Percentiles rank a stretch among this genome's conserved stretches.
Evolutionary conservation across 345 rosid genomes (phyloP).

Genomic region (Citrus sp.): DNA sequence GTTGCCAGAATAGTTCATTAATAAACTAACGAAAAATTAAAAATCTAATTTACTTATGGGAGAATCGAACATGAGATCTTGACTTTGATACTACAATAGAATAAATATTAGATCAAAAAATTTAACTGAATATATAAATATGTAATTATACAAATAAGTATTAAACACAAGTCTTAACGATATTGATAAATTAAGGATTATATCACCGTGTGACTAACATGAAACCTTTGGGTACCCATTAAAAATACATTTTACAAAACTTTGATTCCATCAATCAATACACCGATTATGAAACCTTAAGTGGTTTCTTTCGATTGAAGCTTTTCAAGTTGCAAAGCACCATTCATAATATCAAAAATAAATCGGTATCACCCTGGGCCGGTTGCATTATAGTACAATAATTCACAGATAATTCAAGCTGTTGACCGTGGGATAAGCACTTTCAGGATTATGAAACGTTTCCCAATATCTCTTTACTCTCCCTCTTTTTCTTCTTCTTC

Average conservation of each 20-base stretch:
- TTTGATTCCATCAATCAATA: neutral
- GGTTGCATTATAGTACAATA: neutral
- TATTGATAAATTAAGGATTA: no score
- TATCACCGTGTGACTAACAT: neutral
- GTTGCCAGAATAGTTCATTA: accelerated
- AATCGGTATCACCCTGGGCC: neutral
- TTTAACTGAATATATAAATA: no score
- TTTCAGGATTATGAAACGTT: constrained; percentile 2
- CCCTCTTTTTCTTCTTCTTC: neutral
- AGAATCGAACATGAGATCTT: no score
- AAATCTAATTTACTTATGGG: no score
- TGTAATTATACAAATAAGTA: no score
- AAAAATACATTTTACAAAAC: neutral
- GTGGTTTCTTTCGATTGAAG: neutral
- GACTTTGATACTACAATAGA: neutral
- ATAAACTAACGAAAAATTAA: neutral
- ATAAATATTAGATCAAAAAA: no score
- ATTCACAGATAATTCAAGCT: neutral
- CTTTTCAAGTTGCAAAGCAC: neutral
- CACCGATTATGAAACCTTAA: neutral
- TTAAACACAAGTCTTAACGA: no score
- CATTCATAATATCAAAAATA: neutral
- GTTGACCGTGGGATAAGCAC: neutral
- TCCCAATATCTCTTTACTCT: neutral
- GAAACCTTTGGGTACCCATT: neutral